Evolutionary conservation across 441 rosid genomes (phyloP).

Genomic region (Gossypium davidsonii): DNA sequence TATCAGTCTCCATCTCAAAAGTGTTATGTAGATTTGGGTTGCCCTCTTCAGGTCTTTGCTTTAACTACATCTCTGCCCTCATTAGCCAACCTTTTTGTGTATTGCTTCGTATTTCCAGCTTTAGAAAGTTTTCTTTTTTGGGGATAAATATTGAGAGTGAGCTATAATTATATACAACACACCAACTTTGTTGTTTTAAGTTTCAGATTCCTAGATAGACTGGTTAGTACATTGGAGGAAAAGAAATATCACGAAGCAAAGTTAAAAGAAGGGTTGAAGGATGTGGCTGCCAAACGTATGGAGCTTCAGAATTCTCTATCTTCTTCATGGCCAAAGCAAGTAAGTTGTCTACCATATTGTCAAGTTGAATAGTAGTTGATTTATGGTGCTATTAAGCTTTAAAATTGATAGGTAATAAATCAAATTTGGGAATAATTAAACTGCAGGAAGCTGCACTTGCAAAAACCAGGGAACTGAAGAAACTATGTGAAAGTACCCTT

Average conservation of each 20-base stretch:
- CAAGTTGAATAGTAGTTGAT: not conserved
- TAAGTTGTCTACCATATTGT: slow-evolving; percentile 15
- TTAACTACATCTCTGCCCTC: not conserved
- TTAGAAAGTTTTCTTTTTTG: not conserved
- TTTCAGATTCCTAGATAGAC: slow-evolving; percentile 83
- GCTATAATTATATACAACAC: not conserved
- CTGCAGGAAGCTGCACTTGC: slow-evolving; percentile 73
- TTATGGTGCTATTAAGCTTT: not conserved
- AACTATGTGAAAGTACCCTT: slow-evolving; percentile 70
- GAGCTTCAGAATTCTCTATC: slow-evolving; percentile 86
- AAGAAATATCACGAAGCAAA: slow-evolving; percentile 80
- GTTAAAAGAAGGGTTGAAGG: slow-evolving; percentile 77
- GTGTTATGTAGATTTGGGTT: not conserved
- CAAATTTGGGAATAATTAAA: not conserved
- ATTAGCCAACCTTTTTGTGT: not conserved
- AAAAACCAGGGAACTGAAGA: slow-evolving; percentile 85
- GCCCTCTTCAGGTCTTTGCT: not conserved
- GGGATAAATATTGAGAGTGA: not conserved
- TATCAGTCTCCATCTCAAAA: not conserved
- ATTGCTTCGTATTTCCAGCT: not conserved
- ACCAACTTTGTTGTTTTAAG: slow-evolving; percentile 11
- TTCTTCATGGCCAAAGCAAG: slow-evolving; percentile 96
- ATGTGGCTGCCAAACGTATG: slow-evolving; percentile 67
- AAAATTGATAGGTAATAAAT: no score
- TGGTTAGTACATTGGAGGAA: slow-evolving; percentile 73